Evolutionary conservation across 768 basidiomycete species (phyloP).

Genomic region (Candolleomyces aberdarensis): DNA sequence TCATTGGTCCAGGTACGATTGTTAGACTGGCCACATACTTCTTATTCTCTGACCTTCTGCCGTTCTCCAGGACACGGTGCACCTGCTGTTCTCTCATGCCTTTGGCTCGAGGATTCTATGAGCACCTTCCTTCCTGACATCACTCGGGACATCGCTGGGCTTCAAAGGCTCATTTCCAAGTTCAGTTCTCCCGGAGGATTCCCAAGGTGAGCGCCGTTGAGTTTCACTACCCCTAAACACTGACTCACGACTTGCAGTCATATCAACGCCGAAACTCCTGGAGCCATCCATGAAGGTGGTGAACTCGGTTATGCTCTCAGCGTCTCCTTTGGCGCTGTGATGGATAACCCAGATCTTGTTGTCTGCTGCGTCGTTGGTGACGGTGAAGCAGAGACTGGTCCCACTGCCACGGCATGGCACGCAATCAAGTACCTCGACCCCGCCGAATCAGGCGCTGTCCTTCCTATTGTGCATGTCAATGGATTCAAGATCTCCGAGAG

Average conservation of each 20-base stretch:
- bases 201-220: slow-evolving; percentile 51
- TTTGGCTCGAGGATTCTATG: slow-evolving; percentile 83
- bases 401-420: slow-evolving; percentile 81
- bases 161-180: slow-evolving; percentile 63
- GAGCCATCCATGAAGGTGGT: slow-evolving; percentile 88
- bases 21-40: background rate
- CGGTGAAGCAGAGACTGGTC: slow-evolving; percentile 82
- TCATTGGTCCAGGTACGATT: slow-evolving; percentile 69
- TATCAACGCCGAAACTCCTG: slow-evolving; percentile 83
- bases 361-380: slow-evolving; percentile 84
- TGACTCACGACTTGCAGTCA: slow-evolving; percentile 37
- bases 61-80: slow-evolving; percentile 66
- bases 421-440: slow-evolving; percentile 90
- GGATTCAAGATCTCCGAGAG: slow-evolving; percentile 91
- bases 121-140: slow-evolving; percentile 55
- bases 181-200: slow-evolving; percentile 86
- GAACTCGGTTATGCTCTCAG: slow-evolving; percentile 88
- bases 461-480: slow-evolving; percentile 89
- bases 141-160: slow-evolving; percentile 52
- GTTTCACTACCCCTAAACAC: background rate
- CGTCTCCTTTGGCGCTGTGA: slow-evolving; percentile 83
- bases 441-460: slow-evolving; percentile 81
- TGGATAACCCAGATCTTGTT: slow-evolving; percentile 88
- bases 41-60: background rate
- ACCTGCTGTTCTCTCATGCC: slow-evolving; percentile 79